phyloP scores from a whole-genome alignment of 768 basidiomycete species.

The Rhizopogon salebrosus region DNA sequence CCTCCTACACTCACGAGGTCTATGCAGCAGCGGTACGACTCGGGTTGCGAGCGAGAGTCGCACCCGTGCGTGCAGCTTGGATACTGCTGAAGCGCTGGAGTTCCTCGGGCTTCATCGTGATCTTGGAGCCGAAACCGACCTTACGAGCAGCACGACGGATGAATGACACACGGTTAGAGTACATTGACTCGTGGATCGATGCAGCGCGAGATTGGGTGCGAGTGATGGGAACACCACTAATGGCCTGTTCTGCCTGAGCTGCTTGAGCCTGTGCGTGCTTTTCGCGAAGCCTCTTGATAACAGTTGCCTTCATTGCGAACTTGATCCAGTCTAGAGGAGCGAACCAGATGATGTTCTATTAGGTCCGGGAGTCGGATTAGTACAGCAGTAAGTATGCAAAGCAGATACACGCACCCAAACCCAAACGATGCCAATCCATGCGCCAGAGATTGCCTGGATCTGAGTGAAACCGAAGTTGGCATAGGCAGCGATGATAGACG shows the following conservation, averaged over 20 bases:
- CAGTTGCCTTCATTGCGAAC: slow-evolving; percentile 91
- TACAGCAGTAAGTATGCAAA: not conserved
- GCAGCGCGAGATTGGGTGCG: slow-evolving; percentile 89
- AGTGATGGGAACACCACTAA: slow-evolving; percentile 59
- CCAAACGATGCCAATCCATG: slow-evolving; percentile 98
- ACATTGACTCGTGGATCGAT: slow-evolving; percentile 86
- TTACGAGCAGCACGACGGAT: slow-evolving; percentile 83
- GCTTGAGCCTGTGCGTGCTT: slow-evolving; percentile 43
- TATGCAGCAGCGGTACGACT: slow-evolving; percentile 50
- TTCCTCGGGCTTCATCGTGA: slow-evolving; percentile 80
- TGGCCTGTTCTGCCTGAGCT: slow-evolving; percentile 28
- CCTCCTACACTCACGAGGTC: slow-evolving; percentile 8
- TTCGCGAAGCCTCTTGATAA: slow-evolving; percentile 80
- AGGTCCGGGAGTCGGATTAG: slow-evolving; percentile 10
- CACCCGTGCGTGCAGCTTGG: slow-evolving; percentile 76
- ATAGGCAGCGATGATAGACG: slow-evolving; percentile 93
- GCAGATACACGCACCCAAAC: slow-evolving; percentile 65
- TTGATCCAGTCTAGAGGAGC: slow-evolving; percentile 93
- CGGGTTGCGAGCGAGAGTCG: slow-evolving; percentile 73
- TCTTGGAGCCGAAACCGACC: slow-evolving; percentile 82
- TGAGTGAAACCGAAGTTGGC: slow-evolving; percentile 93
- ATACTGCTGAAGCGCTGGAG: slow-evolving; percentile 82
- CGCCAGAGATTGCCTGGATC: slow-evolving; percentile 75
- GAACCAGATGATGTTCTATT: slow-evolving; percentile 95
- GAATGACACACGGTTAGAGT: slow-evolving; percentile 94